Percentiles rank a stretch among this genome's conserved stretches.
phyloP scores from a whole-genome alignment of 352 stramenopile genomes.

The Globisporangium radiosum region DNA sequence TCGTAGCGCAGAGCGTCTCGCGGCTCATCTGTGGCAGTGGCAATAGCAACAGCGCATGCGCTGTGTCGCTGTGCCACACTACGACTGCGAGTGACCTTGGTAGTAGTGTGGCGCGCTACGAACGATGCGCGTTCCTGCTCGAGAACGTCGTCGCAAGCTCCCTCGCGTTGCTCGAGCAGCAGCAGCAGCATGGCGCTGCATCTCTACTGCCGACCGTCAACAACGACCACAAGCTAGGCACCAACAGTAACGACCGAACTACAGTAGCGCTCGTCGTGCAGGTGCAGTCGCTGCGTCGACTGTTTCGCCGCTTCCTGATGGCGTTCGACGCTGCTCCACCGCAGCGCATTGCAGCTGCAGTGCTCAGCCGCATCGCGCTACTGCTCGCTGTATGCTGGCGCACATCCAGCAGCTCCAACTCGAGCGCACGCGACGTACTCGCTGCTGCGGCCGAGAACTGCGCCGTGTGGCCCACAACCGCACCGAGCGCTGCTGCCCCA shows the following conservation, averaged over 20 bases:
- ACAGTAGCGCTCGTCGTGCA: neutral
- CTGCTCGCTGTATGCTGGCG: constrained; percentile 5
- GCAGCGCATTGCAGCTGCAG: constrained; percentile 1
- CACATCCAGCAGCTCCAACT: neutral
- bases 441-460: constrained; percentile 1
- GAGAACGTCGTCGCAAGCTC: constrained; percentile 7
- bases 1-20: constrained; percentile 2
- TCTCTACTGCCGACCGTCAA: neutral
- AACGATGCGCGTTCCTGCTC: constrained; percentile 2
- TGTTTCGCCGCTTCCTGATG: neutral
- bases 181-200: neutral
- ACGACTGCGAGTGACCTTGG: no score
- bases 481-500: no score
- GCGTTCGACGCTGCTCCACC: neutral
- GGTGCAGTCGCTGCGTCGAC: neutral
- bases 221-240: neutral
- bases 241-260: neutral
- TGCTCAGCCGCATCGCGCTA: constrained; percentile 9
- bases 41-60: neutral
- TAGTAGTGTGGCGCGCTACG: neutral
- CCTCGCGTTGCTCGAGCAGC: neutral
- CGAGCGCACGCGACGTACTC: constrained; percentile 1
- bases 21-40: neutral
- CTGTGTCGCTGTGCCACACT: no score
- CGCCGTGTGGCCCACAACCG: no score